Conservation (phyloP, 176 grass and related monocot genomes). For the Puya raimondii region DNA sequence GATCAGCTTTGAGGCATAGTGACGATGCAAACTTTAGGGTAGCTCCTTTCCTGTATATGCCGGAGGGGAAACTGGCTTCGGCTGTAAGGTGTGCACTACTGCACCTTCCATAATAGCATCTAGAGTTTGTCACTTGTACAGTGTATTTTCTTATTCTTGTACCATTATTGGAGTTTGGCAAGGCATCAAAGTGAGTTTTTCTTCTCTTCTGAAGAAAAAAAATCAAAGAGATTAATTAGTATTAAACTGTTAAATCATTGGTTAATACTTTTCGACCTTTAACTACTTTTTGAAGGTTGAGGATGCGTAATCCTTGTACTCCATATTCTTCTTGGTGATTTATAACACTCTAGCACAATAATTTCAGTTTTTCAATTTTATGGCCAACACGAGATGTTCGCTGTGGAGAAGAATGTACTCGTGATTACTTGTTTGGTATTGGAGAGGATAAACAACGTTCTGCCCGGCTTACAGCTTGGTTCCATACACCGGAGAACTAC, state of each 20-base stretch:
- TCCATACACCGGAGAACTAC: conserved; percentile 86
- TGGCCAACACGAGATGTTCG: conserved; percentile 70
- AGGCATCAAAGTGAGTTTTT: too few relatives aligned
- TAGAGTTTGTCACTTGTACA: too few relatives aligned
- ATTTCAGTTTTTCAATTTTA: conserved; percentile 86
- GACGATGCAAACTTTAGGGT: conserved; percentile 80
- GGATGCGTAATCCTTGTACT: background rate
- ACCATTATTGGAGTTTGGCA: too few relatives aligned
- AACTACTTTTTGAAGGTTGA: background rate
- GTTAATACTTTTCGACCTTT: background rate
- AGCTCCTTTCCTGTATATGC: conserved; percentile 89
- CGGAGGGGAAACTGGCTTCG: conserved; percentile 63
- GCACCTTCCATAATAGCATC: background rate
- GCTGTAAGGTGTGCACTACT: conserved; percentile 63
- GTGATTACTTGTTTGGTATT: conserved; percentile 84
- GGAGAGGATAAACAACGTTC: conserved; percentile 77
- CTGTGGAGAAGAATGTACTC: conserved; percentile 75
- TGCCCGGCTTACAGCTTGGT: conserved; percentile 98
- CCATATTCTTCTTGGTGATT: background rate
- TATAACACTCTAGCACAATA: background rate
- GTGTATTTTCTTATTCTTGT: too few relatives aligned
- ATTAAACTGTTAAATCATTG: background rate
- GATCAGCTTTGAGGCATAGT: conserved; percentile 78
- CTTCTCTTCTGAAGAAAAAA: background rate
- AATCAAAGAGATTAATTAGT: background rate